phyloP scores from a whole-genome alignment of 2,329 filamentous ascomycete genomes.

The Fusarium multiceps region DNA sequence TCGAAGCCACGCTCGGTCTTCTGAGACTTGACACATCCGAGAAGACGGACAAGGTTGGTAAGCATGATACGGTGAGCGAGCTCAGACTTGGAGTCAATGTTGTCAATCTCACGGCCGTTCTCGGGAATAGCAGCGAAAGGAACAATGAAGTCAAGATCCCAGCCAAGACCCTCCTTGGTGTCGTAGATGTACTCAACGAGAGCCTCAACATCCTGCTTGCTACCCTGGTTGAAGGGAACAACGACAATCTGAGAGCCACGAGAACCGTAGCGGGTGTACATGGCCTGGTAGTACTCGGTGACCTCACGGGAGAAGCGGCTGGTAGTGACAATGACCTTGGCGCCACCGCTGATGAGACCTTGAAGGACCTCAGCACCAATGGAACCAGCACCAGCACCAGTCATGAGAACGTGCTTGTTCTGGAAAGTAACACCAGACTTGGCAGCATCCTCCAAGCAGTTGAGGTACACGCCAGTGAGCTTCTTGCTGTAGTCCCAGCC shows the following conservation, averaged over 20 bases:
- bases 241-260: slow-evolving; percentile 97
- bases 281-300: slow-evolving; percentile 98
- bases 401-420: slow-evolving; percentile 97
- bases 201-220: slow-evolving; percentile 96
- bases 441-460: slow-evolving; percentile 90
- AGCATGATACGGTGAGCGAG: slow-evolving; percentile 99
- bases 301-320: slow-evolving; percentile 97
- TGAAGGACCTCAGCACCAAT: slow-evolving; percentile 98
- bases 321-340: slow-evolving; percentile 96
- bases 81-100: slow-evolving; percentile 96
- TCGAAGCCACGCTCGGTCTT: slow-evolving; percentile 90
- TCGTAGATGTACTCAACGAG: slow-evolving; percentile 97
- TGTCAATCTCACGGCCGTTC: slow-evolving; percentile 96
- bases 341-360: slow-evolving; percentile 94
- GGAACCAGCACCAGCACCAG: slow-evolving; percentile 95
- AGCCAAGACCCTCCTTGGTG: slow-evolving; percentile 93
- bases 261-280: slow-evolving; percentile 95
- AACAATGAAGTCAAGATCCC: slow-evolving; percentile 96
- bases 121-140: slow-evolving; percentile 98
- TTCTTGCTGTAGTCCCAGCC: slow-evolving; percentile 99
- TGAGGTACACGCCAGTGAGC: slow-evolving; percentile 90
- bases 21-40: slow-evolving; percentile 90
- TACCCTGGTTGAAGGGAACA: slow-evolving; percentile 98
- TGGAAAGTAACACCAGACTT: slow-evolving; percentile 89
- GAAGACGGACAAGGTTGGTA: slow-evolving; percentile 91